Conservation (phyloP, 495 filamentous ascomycete genomes). For the Corynascus novoguineensis region DNA sequence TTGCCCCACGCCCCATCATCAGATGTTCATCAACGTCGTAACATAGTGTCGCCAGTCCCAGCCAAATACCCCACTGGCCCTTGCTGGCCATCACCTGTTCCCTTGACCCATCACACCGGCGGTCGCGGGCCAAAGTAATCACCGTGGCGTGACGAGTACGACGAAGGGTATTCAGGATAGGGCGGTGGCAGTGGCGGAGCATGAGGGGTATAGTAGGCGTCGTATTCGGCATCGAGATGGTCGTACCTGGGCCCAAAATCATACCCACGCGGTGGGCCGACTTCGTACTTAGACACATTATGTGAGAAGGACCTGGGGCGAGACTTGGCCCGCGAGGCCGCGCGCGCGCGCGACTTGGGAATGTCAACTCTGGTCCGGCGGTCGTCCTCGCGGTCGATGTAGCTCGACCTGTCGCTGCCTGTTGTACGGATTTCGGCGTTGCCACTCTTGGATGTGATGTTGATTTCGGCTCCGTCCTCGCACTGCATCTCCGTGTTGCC, state of each 20-base stretch:
- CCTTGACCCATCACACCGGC: neutral
- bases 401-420: slow-evolving; percentile 39
- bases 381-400: slow-evolving; percentile 40
- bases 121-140: slow-evolving; percentile 5
- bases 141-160: slow-evolving; percentile 7
- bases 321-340: slow-evolving; percentile 35
- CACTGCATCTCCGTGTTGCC: slow-evolving; percentile 49
- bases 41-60: neutral
- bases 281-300: slow-evolving; percentile 1
- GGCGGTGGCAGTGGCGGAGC: slow-evolving; percentile 12
- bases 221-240: no score
- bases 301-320: slow-evolving; percentile 32
- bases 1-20: slow-evolving; percentile 12
- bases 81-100: neutral
- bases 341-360: slow-evolving; percentile 33
- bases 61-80: neutral
- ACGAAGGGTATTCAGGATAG: slow-evolving; percentile 17
- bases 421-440: slow-evolving; percentile 22
- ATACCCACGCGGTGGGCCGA: slow-evolving; percentile 18
- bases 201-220: slow-evolving; percentile 16
- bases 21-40: slow-evolving; percentile 11
- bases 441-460: slow-evolving; percentile 34
- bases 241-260: neutral
- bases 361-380: slow-evolving; percentile 39
- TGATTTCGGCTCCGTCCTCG: slow-evolving; percentile 48